A percentile compares a stretch with the other conserved stretches of the same genome.
phyloP scores from a whole-genome alignment of 306 rosid genomes.

The Comarum palustre region DNA sequence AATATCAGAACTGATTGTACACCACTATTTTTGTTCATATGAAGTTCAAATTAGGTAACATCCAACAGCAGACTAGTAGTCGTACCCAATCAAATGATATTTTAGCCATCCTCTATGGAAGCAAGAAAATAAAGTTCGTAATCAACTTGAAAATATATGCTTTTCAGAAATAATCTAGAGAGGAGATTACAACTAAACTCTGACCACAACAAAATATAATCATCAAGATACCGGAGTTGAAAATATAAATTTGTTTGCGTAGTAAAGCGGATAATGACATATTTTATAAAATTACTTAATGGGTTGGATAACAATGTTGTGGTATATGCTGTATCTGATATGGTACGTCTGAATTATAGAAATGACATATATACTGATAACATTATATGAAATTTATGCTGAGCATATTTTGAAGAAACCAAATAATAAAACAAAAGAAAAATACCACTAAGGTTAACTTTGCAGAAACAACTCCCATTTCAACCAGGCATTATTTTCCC shows the following conservation, averaged over 20 bases:
- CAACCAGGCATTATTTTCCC: not conserved
- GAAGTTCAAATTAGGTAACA: not conserved
- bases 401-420: not conserved
- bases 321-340: not conserved
- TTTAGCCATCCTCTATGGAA: not conserved
- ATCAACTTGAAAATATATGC: not conserved
- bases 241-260: not conserved
- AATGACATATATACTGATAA: not conserved
- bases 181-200: not conserved
- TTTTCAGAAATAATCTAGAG: not conserved
- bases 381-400: not conserved
- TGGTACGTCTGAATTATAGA: not conserved
- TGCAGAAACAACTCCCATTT: not conserved
- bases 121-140: not conserved
- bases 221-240: not conserved
- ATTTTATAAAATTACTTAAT: too few species aligned
- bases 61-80: not conserved
- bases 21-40: not conserved
- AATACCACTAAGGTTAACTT: not conserved
- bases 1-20: not conserved
- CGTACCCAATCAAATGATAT: not conserved
- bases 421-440: not conserved
- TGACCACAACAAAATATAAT: not conserved
- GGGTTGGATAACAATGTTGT: not conserved
- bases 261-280: not conserved